Evolutionary conservation across 371 early-diverging fungal genomes (phyloP), one percentile per base, ranked within the genome.

Genomic region (Mucor sp.): DNA sequence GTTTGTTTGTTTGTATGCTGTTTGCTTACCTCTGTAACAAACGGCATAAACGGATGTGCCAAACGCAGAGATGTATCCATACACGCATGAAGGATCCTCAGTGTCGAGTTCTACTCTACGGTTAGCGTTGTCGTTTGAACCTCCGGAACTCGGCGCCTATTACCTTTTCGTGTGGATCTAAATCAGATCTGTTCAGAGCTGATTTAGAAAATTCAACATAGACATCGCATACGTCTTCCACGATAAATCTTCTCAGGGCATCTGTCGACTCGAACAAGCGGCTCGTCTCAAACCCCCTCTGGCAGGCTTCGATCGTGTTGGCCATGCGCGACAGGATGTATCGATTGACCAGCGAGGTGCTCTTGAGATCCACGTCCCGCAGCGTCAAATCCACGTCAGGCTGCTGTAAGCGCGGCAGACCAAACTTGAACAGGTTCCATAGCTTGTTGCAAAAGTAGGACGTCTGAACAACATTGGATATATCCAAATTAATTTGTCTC

Each of bases 21-120:
- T 80, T 74, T 76, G 11, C 89, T 70, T 84, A 97, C 99, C 87
- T 99, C 99, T 12, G 99, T 97, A 4, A 99, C 84, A 82, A 97
- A 99, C 12, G 99, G 99, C 97, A 99, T 98, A 74, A 98, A 94
- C 12, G 99, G 99, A 81, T 98, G 98, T 35, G 99, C 80, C 60
- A 98, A 76, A 58, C 92, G 87, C 62, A 99, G 70, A 8, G 94
- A 94, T 21, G 86, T 80, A 48, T 96, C 95, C 76, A 97, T 85
- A 62, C 90, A 93, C 12, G 85, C 89, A 77, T 90, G 93, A 41
- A 91, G 79, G 28, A 87, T 85, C 62, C 70, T 62, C 63, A 77
- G 69, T 53, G 85, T 78, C 11, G 79, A 55, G 8, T 67, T 62
- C 81, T 81, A 65, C 62, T n/a, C n/a, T 61, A 27, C 21, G 33